These are phyloP conservation scores for Nakazawaea holstii DNA, from an alignment of 805 yeast species.

Conservation along the genomic window DNA sequence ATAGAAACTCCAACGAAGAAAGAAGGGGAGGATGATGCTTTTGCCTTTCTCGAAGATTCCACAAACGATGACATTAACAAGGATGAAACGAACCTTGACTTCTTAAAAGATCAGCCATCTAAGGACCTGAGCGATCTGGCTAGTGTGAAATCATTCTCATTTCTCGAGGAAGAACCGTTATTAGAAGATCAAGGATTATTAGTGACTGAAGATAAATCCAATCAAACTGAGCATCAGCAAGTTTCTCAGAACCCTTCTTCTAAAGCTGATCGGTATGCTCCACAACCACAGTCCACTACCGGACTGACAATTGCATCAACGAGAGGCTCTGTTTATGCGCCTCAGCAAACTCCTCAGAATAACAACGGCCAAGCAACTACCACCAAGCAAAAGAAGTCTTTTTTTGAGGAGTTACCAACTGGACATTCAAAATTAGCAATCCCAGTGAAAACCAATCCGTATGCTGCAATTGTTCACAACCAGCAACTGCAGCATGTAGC, in stretches of 20 bases:
- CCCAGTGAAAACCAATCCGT: slow-evolving; percentile 7
- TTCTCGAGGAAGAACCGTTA: slow-evolving; percentile 9
- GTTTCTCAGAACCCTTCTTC: not conserved
- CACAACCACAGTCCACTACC: too few relatives aligned
- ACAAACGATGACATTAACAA: not conserved
- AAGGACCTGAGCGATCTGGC: not conserved
- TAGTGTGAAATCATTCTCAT: slow-evolving; percentile 5
- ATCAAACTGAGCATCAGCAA: not conserved
- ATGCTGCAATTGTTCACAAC: slow-evolving; percentile 4
- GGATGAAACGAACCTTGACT: not conserved
- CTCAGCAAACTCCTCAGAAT: not conserved
- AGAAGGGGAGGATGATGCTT: not conserved
- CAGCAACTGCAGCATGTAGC: not conserved
- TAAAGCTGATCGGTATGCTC: too few relatives aligned
- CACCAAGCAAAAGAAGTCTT: slow-evolving; percentile 4
- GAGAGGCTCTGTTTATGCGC: not conserved
- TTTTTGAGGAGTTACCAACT: slow-evolving; percentile 10
- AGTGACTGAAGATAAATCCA: not conserved
- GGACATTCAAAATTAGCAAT: not conserved
- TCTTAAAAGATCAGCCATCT: not conserved
- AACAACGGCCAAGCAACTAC: not conserved
- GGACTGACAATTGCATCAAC: not conserved
- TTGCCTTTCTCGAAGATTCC: slow-evolving; percentile 8
- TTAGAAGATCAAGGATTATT: not conserved
- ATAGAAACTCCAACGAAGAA: not conserved